Evolutionary conservation across 495 filamentous ascomycete species (phyloP), one percentile per base, ranked within the genome.

Genomic region (Opeltia flavorubescens): DNA sequence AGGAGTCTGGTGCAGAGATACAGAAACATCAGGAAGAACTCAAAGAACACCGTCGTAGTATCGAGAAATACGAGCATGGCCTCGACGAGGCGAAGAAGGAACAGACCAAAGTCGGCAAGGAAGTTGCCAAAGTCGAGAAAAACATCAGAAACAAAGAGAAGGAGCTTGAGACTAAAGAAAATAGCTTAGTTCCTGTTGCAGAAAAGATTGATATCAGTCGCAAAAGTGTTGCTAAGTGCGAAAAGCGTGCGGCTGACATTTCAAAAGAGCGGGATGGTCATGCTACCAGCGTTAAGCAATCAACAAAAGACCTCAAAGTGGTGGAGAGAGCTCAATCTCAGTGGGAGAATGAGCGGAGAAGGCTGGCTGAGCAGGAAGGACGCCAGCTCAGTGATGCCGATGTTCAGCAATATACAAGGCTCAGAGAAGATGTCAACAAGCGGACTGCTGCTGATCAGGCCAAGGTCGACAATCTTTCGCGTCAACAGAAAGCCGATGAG

Each of bases 1-100:
- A 95, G 54, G 81, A 85, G 38, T 95, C 91, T 28, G 86, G 80
- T 53, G 83, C 78, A 23, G 81, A 93, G 54, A 99, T 96, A 44
- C 82, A 89, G 58, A 84, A 82, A 53, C 86, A 96, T 58, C 93
- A 99, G 51, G 86, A 94, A 56, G 88, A 99, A 51, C 75, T 96
- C 2, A 95, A 94, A 61, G 91, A 95, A 61, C 87, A 86, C 59
- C 78, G 84, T 28, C 83, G 91, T 17, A 83, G 81, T 9, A 81
- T 95, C 3, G 84, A 93, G 52, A 81, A 86, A 50, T 94, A 85
- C 48, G 83, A 95, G 43, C 74, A 73, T 53, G 78, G 75, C 45
- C 74, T 95, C 8, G 86, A 94, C 41, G 79, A 84, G 18, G 87
- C 93, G n/a, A 85, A 86, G 56, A 80, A 78, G 50, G 84, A 89